Conservation (phyloP, 495 filamentous ascomycete genomes). For the Aspergillus sclerotiicarbonarius region DNA sequence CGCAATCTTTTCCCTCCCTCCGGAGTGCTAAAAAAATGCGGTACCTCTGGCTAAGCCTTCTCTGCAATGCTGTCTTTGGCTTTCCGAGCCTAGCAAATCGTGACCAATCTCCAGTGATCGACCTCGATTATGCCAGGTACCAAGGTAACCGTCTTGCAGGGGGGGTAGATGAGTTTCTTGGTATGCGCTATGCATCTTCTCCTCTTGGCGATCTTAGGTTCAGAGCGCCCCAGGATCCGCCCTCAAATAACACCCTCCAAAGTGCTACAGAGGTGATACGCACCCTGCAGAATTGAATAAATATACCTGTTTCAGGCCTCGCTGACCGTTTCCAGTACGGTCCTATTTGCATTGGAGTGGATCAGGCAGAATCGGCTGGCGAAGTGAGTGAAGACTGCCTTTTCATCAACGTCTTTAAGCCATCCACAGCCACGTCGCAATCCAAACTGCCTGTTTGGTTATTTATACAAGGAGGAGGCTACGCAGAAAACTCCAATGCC, state of each 20-base stretch:
- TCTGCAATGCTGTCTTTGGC: too few species aligned
- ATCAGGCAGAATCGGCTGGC: conserved; percentile 30
- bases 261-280: background rate
- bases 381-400: conserved; percentile 63
- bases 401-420: conserved; percentile 66
- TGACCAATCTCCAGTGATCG: background rate
- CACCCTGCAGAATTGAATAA: background rate
- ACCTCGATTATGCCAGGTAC: conserved; percentile 7
- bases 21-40: too few species aligned
- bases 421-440: conserved; percentile 47
- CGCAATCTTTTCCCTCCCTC: too few species aligned
- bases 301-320: too few species aligned
- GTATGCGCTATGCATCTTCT: conserved; percentile 13
- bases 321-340: conserved; percentile 27
- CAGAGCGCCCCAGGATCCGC: conserved; percentile 10
- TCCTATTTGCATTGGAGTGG: conserved; percentile 36
- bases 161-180: conserved; percentile 12
- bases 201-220: conserved; percentile 12
- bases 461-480: conserved; percentile 73
- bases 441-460: conserved; percentile 65
- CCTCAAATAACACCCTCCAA: background rate
- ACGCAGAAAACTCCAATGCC: conserved; percentile 56
- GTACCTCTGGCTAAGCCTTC: too few species aligned
- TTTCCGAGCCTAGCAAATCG: background rate
- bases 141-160: background rate